Base-by-base conservation (phyloP, 2,329 filamentous ascomycete genomes). In the Beauveria sp. region DNA sequence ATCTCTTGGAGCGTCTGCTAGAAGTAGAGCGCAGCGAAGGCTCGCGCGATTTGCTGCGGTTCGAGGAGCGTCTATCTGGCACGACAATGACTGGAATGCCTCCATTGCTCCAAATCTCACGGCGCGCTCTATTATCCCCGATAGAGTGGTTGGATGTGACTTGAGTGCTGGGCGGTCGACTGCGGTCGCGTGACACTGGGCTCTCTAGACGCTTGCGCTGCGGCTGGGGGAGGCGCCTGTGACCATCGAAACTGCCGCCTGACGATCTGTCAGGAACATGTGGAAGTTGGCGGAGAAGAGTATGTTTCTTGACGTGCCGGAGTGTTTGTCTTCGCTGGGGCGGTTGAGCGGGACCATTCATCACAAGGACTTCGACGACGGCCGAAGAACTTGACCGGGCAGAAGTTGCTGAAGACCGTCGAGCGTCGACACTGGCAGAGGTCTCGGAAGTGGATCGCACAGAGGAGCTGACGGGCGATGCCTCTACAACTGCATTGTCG, bases 41-140 rank as follows among this genome's bases (percentile, higher is more conserved):
- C 37, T 82, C 75, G 50, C 75, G 76, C 8, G 80, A 77, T 62
- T 77, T 80, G n/a, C 79, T 76, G 56, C 79, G 80, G 12, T 77
- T 72, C 3, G 83, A 85, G 7, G 84, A 82, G 18, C 72, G 75
- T 18, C 85, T 81, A 60, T 83, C 80, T 7, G 85, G 85, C 55
- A 88, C 80, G 22, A 88, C 77, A 7, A 86, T 78, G 8, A 88
- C 84, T 2, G 85, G 85, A 10, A 88, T 84, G 2, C 76, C 83
- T 8, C 84, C 85, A 58, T 72, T 81, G 64, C 81, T 85, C 75
- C 80, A 79, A 3, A 87, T 73, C 37, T 86, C 82, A 18, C 80
- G 79, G n/a, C 85, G 76, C 4, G 82, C 82, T 66, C 77, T 83
- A 8, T 75, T 75, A 64, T 81, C 56, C 7, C 55, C 56, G 14